Percentiles rank a stretch among this genome's conserved stretches.
Conservation (phyloP, 129 eudicot genomes). For the Flaveria bidentis region DNA sequence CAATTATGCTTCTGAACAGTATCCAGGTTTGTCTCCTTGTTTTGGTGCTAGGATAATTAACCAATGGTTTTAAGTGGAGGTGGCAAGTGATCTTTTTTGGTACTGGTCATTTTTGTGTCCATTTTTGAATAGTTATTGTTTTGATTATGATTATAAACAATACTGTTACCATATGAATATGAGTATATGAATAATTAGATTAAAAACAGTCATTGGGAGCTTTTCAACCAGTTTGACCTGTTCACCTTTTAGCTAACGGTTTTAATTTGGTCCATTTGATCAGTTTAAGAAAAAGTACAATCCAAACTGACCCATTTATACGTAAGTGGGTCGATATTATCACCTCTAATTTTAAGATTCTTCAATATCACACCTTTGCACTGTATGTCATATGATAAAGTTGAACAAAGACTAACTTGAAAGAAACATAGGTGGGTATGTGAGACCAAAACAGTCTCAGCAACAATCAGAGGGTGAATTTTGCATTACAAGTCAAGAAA, state of each 20-base stretch:
- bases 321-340: neutral
- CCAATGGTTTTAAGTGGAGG: neutral
- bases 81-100: neutral
- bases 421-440: conserved; percentile 51
- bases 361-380: neutral
- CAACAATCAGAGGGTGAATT: conserved; percentile 26
- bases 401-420: conserved; percentile 24
- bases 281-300: neutral
- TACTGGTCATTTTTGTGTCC: neutral
- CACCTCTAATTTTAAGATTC: neutral
- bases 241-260: conserved; percentile 13
- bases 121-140: neutral
- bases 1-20: conserved; percentile 38
- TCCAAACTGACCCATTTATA: neutral
- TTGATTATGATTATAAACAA: neutral
- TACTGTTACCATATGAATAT: neutral
- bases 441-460: conserved; percentile 38
- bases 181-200: neutral
- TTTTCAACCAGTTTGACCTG: neutral
- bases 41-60: conserved; percentile 19
- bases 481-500: conserved; percentile 31
- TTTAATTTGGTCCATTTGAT: neutral
- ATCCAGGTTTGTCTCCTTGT: conserved; percentile 52
- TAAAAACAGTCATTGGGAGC: neutral
- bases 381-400: conserved; percentile 15